Evolutionary conservation across 352 stramenopile species (phyloP).

Genomic region (Pythium vanterpoolii): DNA sequence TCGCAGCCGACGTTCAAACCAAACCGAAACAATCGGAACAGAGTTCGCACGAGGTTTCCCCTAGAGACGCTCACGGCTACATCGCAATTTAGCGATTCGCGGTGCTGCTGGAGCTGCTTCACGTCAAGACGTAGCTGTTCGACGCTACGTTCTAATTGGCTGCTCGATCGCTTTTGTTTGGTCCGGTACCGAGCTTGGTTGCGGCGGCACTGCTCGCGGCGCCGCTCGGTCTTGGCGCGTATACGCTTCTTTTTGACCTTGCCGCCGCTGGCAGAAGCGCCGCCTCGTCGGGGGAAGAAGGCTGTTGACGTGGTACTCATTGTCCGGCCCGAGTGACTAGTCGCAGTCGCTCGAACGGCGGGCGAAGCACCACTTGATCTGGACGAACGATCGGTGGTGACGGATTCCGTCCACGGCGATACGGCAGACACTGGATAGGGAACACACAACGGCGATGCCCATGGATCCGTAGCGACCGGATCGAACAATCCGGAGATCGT

Average conservation of each 20-base stretch:
- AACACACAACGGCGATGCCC: too few relatives aligned
- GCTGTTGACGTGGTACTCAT: not conserved
- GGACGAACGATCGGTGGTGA: not conserved
- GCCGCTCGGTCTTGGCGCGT: slow-evolving; percentile 36
- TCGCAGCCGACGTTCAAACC: slow-evolving; percentile 7
- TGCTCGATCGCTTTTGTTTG: slow-evolving; percentile 37
- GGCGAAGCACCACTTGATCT: not conserved
- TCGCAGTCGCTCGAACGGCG: not conserved
- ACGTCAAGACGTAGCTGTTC: slow-evolving; percentile 36
- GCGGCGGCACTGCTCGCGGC: slow-evolving; percentile 50
- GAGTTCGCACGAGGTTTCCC: too few relatives aligned
- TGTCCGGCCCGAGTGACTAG: not conserved
- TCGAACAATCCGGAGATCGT: not conserved
- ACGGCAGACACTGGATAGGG: not conserved
- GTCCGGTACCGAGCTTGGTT: slow-evolving; percentile 61
- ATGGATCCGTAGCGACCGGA: too few relatives aligned
- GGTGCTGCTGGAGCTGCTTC: slow-evolving; percentile 22
- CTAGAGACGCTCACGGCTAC: not conserved
- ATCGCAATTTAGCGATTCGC: not conserved
- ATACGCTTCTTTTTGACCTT: slow-evolving; percentile 30
- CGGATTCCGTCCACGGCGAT: not conserved
- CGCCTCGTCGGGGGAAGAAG: too few relatives aligned
- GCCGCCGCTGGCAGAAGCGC: not conserved
- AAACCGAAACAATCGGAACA: slow-evolving; percentile 25
- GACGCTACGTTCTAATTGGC: slow-evolving; percentile 32